Evolutionary conservation across 2,329 filamentous ascomycete genomes (phyloP).

Genomic region (Aspergillus spinulosporus): DNA sequence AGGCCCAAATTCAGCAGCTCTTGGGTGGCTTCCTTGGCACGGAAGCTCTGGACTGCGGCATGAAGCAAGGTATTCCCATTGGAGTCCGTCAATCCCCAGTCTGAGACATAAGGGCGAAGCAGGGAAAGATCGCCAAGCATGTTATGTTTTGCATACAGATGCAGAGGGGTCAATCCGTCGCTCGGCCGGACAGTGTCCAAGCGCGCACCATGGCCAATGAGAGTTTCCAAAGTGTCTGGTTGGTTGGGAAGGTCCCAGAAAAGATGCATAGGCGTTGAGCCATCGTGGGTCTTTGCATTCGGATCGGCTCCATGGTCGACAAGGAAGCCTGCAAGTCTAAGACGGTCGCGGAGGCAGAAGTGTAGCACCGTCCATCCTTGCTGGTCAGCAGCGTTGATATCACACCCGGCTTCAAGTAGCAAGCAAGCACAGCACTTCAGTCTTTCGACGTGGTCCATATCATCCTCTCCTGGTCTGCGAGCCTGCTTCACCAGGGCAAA

Average conservation of each 20-base stretch:
- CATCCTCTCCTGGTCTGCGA: neutral
- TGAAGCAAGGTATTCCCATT: slow-evolving; percentile 24
- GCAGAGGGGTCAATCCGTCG: slow-evolving; percentile 19
- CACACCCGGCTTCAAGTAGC: neutral
- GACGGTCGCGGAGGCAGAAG: slow-evolving; percentile 1
- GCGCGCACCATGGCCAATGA: slow-evolving; percentile 20
- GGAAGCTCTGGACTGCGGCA: slow-evolving; percentile 1
- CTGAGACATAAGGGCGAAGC: slow-evolving; percentile 15
- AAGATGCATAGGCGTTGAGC: slow-evolving; percentile 16
- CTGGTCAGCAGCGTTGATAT: slow-evolving; percentile 11
- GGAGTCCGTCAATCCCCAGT: slow-evolving; percentile 15
- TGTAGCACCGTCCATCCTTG: slow-evolving; percentile 1
- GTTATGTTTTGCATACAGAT: slow-evolving; percentile 11
- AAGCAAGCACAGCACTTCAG: neutral
- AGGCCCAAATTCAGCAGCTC: slow-evolving; percentile 10
- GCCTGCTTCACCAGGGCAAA: neutral
- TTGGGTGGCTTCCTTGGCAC: neutral
- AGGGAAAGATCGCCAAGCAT: slow-evolving; percentile 15
- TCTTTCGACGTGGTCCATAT: neutral
- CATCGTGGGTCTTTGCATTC: slow-evolving; percentile 12
- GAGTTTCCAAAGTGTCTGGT: slow-evolving; percentile 5
- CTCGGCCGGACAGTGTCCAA: slow-evolving; percentile 10
- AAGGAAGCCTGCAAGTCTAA: neutral
- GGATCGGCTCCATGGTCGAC: slow-evolving; percentile 9
- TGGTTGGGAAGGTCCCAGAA: slow-evolving; percentile 1